These are phyloP conservation scores for Solanum chaucha DNA, from an alignment of 257 asterid species.

Conservation along the genomic window DNA sequence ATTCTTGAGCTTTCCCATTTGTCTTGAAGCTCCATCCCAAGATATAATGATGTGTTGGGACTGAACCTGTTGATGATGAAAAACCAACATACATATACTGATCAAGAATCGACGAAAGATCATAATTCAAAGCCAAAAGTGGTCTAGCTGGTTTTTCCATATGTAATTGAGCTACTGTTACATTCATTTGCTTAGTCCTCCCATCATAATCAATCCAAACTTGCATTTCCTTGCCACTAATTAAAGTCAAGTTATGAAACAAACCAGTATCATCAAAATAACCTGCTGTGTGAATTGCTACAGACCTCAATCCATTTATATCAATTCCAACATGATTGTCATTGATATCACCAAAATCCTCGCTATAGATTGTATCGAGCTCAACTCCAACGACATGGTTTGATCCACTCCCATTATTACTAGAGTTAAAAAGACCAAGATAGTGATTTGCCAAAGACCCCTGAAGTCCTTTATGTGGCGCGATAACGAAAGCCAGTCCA, in stretches of 20 bases:
- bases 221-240: constrained; percentile 32
- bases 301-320: constrained; percentile 29
- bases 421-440: constrained; percentile 44
- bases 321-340: constrained; percentile 59
- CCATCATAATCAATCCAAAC: constrained; percentile 53
- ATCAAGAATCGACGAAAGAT: constrained; percentile 31
- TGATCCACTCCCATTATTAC: constrained; percentile 25
- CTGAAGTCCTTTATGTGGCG: constrained; percentile 33
- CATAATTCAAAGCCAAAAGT: constrained; percentile 14
- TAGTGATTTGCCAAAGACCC: constrained; percentile 24
- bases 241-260: constrained; percentile 26
- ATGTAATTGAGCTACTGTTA: constrained; percentile 28
- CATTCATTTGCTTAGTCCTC: constrained; percentile 3
- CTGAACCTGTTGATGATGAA: constrained; percentile 36
- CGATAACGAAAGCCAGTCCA: constrained; percentile 44
- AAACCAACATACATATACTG: constrained; percentile 49
- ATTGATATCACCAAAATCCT: constrained; percentile 28
- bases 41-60: constrained; percentile 39
- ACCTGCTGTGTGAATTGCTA: constrained; percentile 13
- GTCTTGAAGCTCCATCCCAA: constrained; percentile 57
- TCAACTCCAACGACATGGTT: constrained; percentile 54
- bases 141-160: constrained; percentile 34
- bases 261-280: constrained; percentile 14
- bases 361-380: constrained; percentile 39
- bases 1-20: constrained; percentile 22